phyloP scores from a whole-genome alignment of 139 green algal species.

The Chlorella sorokiniana region DNA sequence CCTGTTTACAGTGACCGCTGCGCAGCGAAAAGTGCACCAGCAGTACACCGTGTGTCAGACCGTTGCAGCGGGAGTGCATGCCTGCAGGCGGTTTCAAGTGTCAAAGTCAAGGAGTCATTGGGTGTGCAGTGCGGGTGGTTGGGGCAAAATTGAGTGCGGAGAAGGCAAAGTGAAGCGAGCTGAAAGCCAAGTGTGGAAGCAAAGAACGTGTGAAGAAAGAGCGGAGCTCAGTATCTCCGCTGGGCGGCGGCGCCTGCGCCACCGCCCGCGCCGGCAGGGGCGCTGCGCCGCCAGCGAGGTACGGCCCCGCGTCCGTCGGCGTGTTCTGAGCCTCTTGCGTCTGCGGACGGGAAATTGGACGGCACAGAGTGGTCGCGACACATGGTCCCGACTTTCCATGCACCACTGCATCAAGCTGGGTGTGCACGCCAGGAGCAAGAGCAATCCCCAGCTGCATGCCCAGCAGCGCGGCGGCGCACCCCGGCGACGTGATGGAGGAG shows the following conservation, averaged over 20 bases:
- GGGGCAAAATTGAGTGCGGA: neutral
- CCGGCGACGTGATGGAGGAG: conserved; percentile 68
- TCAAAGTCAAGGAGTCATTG: too few species aligned
- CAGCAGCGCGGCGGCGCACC: neutral
- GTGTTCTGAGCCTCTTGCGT: conserved; percentile 5
- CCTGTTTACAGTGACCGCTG: too few species aligned
- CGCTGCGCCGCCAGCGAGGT: neutral
- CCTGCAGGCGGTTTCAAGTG: too few species aligned
- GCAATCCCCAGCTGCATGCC: too few species aligned
- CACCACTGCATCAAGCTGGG: too few species aligned
- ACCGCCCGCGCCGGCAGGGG: conserved; percentile 7
- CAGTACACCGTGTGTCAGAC: too few species aligned
- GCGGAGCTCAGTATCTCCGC: conserved; percentile 6
- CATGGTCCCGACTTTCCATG: too few species aligned
- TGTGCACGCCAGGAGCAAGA: too few species aligned
- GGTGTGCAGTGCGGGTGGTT: too few species aligned
- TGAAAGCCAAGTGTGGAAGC: neutral
- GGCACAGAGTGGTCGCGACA: neutral
- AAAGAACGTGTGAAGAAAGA: neutral
- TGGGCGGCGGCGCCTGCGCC: conserved; percentile 10
- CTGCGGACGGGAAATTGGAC: neutral
- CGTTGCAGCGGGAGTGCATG: too few species aligned
- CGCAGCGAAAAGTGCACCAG: too few species aligned
- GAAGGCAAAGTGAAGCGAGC: neutral
- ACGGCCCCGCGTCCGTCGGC: neutral